Evolutionary conservation across 2,329 filamentous ascomycete species (phyloP).

Genomic region (Pyricularia pennisetigena): DNA sequence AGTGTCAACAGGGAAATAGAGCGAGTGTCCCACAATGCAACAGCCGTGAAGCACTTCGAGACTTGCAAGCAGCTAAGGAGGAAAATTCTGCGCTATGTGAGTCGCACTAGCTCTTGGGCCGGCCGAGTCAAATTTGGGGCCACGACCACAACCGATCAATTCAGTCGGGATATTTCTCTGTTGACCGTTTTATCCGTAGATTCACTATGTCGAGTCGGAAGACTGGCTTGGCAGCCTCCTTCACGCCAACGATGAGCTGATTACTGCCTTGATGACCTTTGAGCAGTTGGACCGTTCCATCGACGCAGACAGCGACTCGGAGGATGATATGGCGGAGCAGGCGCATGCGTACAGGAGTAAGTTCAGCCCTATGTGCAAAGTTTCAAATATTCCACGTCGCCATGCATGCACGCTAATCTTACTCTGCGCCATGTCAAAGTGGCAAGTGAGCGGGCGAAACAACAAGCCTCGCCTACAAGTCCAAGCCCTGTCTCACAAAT

Average conservation of each 20-base stretch:
- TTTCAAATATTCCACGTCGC: constrained; percentile 7
- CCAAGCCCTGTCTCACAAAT: constrained; percentile 24
- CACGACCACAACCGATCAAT: background rate
- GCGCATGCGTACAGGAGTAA: constrained; percentile 54
- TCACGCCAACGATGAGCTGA: constrained; percentile 92
- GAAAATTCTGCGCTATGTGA: constrained; percentile 73
- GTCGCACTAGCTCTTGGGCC: constrained; percentile 14
- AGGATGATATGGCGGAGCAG: constrained; percentile 58
- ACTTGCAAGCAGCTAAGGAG: constrained; percentile 76
- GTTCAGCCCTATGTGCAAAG: constrained; percentile 12
- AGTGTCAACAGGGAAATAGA: constrained; percentile 84
- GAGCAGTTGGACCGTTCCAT: constrained; percentile 87
- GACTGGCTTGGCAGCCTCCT: constrained; percentile 87
- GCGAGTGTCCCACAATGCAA: constrained; percentile 74
- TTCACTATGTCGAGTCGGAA: constrained; percentile 83
- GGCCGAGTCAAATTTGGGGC: background rate
- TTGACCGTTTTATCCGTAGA: constrained; percentile 31
- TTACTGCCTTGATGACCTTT: constrained; percentile 85
- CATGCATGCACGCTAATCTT: constrained; percentile 1
- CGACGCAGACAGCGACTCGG: constrained; percentile 63
- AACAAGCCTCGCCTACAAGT: constrained; percentile 28
- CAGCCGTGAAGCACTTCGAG: constrained; percentile 71
- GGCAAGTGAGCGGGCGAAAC: constrained; percentile 41
- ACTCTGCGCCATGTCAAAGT: constrained; percentile 23
- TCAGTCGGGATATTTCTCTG: background rate